These are phyloP conservation scores for Epipyxis sp. DNA, from an alignment of 108 stramenopile species.

Conservation along the genomic window DNA sequence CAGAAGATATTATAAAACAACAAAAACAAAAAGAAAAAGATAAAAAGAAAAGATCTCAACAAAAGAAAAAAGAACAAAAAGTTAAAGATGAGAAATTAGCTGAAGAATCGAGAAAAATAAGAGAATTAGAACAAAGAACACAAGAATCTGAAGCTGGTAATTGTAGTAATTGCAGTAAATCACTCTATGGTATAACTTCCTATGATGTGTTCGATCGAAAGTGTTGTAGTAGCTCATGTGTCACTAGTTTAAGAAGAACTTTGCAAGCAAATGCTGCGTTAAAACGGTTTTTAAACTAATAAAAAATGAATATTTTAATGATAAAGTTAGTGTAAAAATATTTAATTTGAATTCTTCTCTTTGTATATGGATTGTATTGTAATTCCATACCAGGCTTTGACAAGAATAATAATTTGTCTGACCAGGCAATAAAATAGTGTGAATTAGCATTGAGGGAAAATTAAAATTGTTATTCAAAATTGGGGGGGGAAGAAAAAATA, in stretches of 20 bases:
- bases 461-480: too few species aligned
- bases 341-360: too few species aligned
- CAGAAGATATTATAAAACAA: conserved; percentile 46
- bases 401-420: too few species aligned
- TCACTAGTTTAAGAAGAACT: conserved; percentile 38
- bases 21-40: conserved; percentile 51
- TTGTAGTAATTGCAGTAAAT: conserved; percentile 5
- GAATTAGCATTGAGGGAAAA: too few species aligned
- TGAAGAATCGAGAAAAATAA: conserved; percentile 46
- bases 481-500: too few species aligned
- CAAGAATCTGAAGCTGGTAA: not conserved
- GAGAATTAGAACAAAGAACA: conserved; percentile 35
- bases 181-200: conserved; percentile 36
- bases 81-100: conserved; percentile 37
- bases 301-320: conserved; percentile 4
- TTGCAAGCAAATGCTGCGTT: conserved; percentile 50
- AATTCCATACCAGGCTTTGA: too few species aligned
- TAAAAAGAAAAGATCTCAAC: conserved; percentile 50
- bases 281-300: conserved; percentile 36
- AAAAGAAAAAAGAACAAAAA: conserved; percentile 38
- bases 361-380: too few species aligned
- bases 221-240: conserved; percentile 49
- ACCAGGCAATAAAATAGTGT: too few species aligned
- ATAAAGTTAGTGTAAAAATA: too few species aligned
- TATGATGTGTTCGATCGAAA: conserved; percentile 39